Conservation (phyloP, 176 grass and related monocot genomes). For the Triticum monococcum region DNA sequence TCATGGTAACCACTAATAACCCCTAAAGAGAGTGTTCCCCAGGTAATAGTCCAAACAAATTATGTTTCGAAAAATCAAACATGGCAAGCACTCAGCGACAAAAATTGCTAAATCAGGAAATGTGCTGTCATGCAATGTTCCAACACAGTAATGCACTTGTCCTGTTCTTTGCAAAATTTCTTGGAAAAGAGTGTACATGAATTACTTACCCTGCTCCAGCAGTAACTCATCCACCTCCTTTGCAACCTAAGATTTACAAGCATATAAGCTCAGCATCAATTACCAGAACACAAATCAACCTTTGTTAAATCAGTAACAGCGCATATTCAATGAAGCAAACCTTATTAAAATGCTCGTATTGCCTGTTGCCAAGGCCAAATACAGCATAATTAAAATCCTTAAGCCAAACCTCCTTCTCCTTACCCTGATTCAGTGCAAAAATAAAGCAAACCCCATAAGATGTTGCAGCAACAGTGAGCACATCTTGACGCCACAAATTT, state of each 20-base stretch:
- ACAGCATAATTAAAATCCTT: constrained; percentile 85
- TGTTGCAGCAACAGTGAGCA: neutral
- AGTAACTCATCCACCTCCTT: constrained; percentile 77
- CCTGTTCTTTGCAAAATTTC: neutral
- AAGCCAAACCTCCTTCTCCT: constrained; percentile 68
- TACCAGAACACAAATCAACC: constrained; percentile 21
- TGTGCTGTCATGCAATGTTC: neutral
- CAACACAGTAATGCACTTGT: neutral
- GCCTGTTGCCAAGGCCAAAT: constrained; percentile 90
- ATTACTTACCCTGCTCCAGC: constrained; percentile 65
- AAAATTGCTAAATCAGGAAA: neutral
- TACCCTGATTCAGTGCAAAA: constrained; percentile 53
- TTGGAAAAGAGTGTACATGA: neutral
- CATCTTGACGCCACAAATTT: neutral
- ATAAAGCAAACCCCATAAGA: constrained; percentile 16
- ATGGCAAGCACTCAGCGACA: neutral
- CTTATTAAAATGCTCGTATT: constrained; percentile 99
- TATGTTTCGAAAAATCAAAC: neutral
- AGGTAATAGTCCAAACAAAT: neutral
- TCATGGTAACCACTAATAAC: too few species aligned
- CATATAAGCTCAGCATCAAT: constrained; percentile 23
- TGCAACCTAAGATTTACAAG: constrained; percentile 65
- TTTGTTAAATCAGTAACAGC: neutral
- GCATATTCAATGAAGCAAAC: constrained; percentile 34
- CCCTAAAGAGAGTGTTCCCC: neutral